These are phyloP conservation scores for Adansonia grandidieri DNA, from an alignment of 441 rosid species.

Conservation along the genomic window DNA sequence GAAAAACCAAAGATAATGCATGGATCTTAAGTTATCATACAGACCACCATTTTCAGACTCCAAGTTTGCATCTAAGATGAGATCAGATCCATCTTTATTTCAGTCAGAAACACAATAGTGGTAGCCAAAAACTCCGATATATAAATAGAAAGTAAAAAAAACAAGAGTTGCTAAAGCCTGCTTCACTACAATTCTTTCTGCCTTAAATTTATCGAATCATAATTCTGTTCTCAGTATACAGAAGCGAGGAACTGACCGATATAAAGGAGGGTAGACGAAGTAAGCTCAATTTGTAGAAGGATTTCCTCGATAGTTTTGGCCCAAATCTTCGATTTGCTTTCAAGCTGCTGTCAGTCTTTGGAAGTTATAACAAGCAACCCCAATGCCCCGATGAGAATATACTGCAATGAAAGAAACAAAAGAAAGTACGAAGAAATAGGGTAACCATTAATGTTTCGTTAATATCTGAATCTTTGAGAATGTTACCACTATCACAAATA, in stretches of 20 bases:
- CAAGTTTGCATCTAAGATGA: too few species aligned
- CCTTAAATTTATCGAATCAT: conserved; percentile 9
- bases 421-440: too few species aligned
- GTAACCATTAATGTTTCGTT: too few species aligned
- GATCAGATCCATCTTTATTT: too few species aligned
- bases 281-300: not conserved
- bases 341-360: conserved; percentile 53
- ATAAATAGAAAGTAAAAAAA: not conserved
- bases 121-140: not conserved
- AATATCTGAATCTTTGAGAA: not conserved
- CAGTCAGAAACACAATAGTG: too few species aligned
- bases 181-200: not conserved
- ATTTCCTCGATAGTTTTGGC: not conserved
- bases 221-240: conserved; percentile 13
- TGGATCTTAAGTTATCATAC: not conserved
- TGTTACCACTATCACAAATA: not conserved
- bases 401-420: conserved; percentile 48
- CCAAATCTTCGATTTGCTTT: conserved; percentile 14
- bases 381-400: conserved; percentile 75
- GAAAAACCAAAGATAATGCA: not conserved
- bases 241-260: not conserved
- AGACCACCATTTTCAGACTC: not conserved
- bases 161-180: not conserved
- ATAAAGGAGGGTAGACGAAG: not conserved
- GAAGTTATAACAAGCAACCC: conserved; percentile 81